Evolutionary conservation across 768 basidiomycete species (phyloP).

Genomic region (Lactifluus hygrophoroides): DNA sequence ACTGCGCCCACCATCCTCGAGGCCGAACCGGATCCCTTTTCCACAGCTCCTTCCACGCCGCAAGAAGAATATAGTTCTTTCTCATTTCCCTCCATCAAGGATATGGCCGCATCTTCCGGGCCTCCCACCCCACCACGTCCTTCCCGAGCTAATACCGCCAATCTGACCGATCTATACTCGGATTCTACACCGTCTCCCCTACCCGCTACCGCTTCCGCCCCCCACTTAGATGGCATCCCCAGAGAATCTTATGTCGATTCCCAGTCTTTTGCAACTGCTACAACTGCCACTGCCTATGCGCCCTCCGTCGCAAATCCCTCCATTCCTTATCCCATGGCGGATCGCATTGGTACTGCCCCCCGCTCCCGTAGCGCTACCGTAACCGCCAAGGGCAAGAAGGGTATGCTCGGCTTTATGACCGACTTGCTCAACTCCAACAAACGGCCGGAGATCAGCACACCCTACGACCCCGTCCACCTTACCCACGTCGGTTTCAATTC

Average conservation of each 20-base stretch:
- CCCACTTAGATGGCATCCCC: constrained; percentile 28
- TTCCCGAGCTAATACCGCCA: constrained; percentile 78
- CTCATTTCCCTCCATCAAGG: constrained; percentile 25
- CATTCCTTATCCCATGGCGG: constrained; percentile 14
- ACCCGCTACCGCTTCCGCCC: constrained; percentile 39
- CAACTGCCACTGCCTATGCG: neutral
- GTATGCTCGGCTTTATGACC: constrained; percentile 54
- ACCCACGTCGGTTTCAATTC: constrained; percentile 99
- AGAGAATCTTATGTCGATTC: constrained; percentile 2
- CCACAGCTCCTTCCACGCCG: constrained; percentile 28
- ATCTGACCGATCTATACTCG: constrained; percentile 64
- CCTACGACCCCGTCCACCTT: constrained; percentile 97
- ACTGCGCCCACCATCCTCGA: constrained; percentile 36
- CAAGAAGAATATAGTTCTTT: constrained; percentile 16
- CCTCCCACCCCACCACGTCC: constrained; percentile 66
- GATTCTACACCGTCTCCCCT: constrained; percentile 32
- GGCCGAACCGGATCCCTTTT: constrained; percentile 23
- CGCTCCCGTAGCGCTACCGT: constrained; percentile 38
- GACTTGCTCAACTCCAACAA: constrained; percentile 72
- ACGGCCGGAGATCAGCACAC: constrained; percentile 89
- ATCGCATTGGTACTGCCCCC: constrained; percentile 24
- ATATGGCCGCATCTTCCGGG: constrained; percentile 25
- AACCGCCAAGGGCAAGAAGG: constrained; percentile 44
- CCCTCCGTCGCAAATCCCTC: constrained; percentile 5
- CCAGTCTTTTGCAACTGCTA: neutral